Percentiles rank a stretch among this genome's conserved stretches.
These are phyloP conservation scores for Fonsecaea pugnacius DNA, from an alignment of 2,329 filamentous ascomycete species.

Conservation along the genomic window DNA sequence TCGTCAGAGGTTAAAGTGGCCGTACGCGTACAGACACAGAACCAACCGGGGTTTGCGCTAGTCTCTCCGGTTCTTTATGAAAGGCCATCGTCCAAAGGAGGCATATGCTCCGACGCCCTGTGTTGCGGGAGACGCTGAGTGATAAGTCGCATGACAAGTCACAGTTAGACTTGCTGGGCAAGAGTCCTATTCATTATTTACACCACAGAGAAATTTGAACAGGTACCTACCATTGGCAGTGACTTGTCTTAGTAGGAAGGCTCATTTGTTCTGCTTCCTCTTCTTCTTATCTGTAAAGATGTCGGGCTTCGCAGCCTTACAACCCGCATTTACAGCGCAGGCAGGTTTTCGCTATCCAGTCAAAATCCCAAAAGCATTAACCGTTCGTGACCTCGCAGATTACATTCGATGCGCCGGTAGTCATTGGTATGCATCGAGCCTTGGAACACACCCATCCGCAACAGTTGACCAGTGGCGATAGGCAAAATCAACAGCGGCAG, in stretches of 20 bases:
- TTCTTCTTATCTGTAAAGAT: constrained; percentile 1
- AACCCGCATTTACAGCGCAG: constrained; percentile 1
- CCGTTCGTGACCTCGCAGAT: background rate
- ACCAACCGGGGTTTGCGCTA: background rate
- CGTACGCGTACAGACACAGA: constrained; percentile 1
- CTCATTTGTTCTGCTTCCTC: background rate
- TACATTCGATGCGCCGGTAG: constrained; percentile 2
- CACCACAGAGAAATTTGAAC: background rate
- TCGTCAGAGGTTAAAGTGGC: background rate
- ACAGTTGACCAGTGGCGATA: background rate
- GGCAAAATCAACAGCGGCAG: constrained; percentile 4
- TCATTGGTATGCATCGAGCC: background rate
- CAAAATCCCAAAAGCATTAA: background rate
- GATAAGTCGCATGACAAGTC: background rate
- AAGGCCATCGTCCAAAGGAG: background rate
- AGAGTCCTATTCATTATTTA: constrained; percentile 3
- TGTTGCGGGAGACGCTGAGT: background rate
- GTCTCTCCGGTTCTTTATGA: background rate
- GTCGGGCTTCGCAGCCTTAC: constrained; percentile 3
- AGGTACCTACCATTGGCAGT: background rate
- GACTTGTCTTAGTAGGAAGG: background rate
- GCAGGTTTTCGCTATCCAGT: background rate
- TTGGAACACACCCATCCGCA: background rate
- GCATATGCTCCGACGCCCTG: constrained; percentile 2
- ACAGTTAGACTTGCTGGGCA: background rate